Evolutionary conservation across 441 rosid species (phyloP).

Genomic region (Populus hybrid): DNA sequence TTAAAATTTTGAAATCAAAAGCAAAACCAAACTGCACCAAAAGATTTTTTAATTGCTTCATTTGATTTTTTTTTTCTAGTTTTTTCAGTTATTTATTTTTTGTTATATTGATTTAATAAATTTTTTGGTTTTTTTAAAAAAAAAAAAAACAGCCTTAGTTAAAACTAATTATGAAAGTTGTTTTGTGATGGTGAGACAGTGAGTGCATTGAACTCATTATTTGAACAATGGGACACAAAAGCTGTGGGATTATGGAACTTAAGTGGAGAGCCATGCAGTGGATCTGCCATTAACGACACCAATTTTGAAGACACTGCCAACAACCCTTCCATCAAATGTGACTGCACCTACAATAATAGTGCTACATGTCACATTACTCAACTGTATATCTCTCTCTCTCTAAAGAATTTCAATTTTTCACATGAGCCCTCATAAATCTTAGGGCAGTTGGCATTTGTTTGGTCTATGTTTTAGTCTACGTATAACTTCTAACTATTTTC

Average conservation of each 20-base stretch:
- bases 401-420: neutral
- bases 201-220: conserved; percentile 21
- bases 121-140: too few species aligned
- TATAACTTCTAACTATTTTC: neutral
- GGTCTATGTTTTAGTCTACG: too few species aligned
- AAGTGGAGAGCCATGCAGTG: conserved; percentile 34
- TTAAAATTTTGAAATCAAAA: too few species aligned
- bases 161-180: too few species aligned
- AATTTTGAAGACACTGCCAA: conserved; percentile 9
- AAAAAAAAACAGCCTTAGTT: too few species aligned
- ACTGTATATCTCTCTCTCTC: conserved; percentile 4
- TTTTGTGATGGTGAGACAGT: conserved; percentile 9
- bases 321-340: conserved; percentile 28
- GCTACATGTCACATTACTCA: conserved; percentile 19
- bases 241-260: conserved; percentile 22
- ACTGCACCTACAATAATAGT: conserved; percentile 12
- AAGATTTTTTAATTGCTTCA: too few species aligned
- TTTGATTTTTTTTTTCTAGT: too few species aligned
- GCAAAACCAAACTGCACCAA: too few species aligned
- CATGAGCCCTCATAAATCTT: neutral
- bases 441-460: neutral
- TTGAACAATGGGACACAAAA: conserved; percentile 20
- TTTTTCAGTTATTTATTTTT: too few species aligned
- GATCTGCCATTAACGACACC: conserved; percentile 20
- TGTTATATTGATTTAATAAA: too few species aligned